Conservation (phyloP, 2,329 filamentous ascomycete genomes). For the Curvularia sp. region DNA sequence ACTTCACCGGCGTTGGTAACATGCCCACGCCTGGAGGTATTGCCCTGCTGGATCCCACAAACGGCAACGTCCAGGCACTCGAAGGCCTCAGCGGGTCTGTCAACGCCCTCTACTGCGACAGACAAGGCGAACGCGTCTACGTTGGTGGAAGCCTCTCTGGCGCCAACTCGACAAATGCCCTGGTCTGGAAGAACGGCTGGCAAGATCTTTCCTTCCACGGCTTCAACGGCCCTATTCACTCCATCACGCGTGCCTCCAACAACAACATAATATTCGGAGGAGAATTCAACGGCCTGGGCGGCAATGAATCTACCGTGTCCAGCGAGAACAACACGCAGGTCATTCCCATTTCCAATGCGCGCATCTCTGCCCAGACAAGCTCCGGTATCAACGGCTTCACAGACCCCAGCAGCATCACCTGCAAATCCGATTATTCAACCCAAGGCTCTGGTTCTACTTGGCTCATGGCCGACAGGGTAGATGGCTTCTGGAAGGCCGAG, state of each 20-base stretch:
- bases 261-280: slow-evolving; percentile 93
- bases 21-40: slow-evolving; percentile 76
- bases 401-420: slow-evolving; percentile 82
- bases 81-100: slow-evolving; percentile 84
- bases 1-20: slow-evolving; percentile 89
- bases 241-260: slow-evolving; percentile 80
- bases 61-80: slow-evolving; percentile 73
- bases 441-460: slow-evolving; percentile 80
- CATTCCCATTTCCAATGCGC: slow-evolving; percentile 83
- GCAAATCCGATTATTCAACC: slow-evolving; percentile 68
- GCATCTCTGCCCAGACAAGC: slow-evolving; percentile 71
- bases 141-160: slow-evolving; percentile 86
- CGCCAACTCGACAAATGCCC: slow-evolving; percentile 84
- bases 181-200: slow-evolving; percentile 78
- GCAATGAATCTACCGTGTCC: slow-evolving; percentile 72
- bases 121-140: slow-evolving; percentile 78
- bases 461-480: slow-evolving; percentile 75
- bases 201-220: slow-evolving; percentile 86
- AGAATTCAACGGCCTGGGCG: slow-evolving; percentile 84
- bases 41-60: slow-evolving; percentile 79
- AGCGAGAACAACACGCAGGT: slow-evolving; percentile 74
- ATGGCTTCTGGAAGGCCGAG: slow-evolving; percentile 82
- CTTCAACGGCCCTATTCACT: slow-evolving; percentile 89
- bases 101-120: slow-evolving; percentile 81
- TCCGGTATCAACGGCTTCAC: slow-evolving; percentile 69